Conservation (phyloP, 805 yeast species). For the Kuraishia hungarica region DNA sequence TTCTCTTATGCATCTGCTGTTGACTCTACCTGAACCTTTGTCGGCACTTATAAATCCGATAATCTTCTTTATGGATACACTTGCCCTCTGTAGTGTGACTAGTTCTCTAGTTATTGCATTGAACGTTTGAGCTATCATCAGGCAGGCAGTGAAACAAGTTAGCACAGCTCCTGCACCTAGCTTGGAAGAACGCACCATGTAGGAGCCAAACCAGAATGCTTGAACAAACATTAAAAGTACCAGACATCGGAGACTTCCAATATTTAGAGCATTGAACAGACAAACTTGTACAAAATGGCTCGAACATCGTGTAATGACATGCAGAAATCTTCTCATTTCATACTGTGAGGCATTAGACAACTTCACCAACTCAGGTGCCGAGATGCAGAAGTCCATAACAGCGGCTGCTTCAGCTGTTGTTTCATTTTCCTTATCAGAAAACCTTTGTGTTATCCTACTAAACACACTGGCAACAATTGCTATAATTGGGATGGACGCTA, state of each 20-base stretch:
- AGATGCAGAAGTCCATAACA: conserved; percentile 62
- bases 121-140: conserved; percentile 59
- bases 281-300: conserved; percentile 32
- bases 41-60: conserved; percentile 24
- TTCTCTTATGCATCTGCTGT: neutral
- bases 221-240: conserved; percentile 76
- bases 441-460: conserved; percentile 40
- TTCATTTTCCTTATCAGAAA: conserved; percentile 48
- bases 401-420: conserved; percentile 48
- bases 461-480: conserved; percentile 36
- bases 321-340: conserved; percentile 40
- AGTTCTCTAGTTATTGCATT: conserved; percentile 47
- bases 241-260: conserved; percentile 46
- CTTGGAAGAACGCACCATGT: conserved; percentile 44
- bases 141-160: conserved; percentile 77
- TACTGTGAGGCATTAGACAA: conserved; percentile 43
- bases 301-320: conserved; percentile 21
- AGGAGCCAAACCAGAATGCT: conserved; percentile 87
- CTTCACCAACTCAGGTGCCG: conserved; percentile 52
- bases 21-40: neutral
- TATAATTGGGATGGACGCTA: conserved; percentile 69
- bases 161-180: conserved; percentile 56
- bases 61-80: conserved; percentile 53
- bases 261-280: conserved; percentile 44
- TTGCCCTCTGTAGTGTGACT: conserved; percentile 60